Percentiles rank a stretch among this genome's conserved stretches.
These are phyloP conservation scores for Clavaria fumosa DNA, from an alignment of 768 basidiomycete species.

Conservation along the genomic window DNA sequence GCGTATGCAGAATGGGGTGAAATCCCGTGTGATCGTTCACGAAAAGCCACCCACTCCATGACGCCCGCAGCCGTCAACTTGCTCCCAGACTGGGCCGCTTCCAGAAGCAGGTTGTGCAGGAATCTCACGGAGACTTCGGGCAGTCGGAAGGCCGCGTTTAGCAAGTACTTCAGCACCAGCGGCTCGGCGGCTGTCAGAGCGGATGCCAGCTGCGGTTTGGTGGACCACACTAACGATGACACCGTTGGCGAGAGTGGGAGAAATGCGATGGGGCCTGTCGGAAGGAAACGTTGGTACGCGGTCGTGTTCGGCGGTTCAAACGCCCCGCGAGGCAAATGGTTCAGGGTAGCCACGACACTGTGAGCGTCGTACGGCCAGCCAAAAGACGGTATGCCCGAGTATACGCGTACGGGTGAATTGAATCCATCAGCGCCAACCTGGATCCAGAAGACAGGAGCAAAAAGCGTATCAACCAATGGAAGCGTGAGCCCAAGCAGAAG, in stretches of 20 bases:
- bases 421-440: slow-evolving; percentile 92
- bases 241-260: slow-evolving; percentile 66
- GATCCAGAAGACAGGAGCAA: slow-evolving; percentile 1
- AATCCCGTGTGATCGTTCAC: slow-evolving; percentile 59
- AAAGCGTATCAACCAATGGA: neutral
- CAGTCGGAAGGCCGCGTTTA: slow-evolving; percentile 84
- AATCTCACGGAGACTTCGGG: slow-evolving; percentile 61
- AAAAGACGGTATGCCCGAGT: slow-evolving; percentile 70
- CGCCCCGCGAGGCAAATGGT: slow-evolving; percentile 48
- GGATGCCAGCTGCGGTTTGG: slow-evolving; percentile 57
- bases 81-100: slow-evolving; percentile 29
- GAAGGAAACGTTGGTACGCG: slow-evolving; percentile 89
- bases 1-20: slow-evolving; percentile 49
- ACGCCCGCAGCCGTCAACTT: slow-evolving; percentile 36
- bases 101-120: slow-evolving; percentile 44
- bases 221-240: slow-evolving; percentile 94
- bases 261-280: slow-evolving; percentile 92
- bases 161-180: slow-evolving; percentile 49
- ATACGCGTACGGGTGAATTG: slow-evolving; percentile 85
- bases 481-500: too few species aligned
- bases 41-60: slow-evolving; percentile 48
- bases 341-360: slow-evolving; percentile 80
- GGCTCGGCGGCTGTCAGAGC: slow-evolving; percentile 53
- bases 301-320: slow-evolving; percentile 56
- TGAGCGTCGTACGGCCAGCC: slow-evolving; percentile 88